Conservation (phyloP, 805 yeast species). For the Peterozyma toletana region DNA sequence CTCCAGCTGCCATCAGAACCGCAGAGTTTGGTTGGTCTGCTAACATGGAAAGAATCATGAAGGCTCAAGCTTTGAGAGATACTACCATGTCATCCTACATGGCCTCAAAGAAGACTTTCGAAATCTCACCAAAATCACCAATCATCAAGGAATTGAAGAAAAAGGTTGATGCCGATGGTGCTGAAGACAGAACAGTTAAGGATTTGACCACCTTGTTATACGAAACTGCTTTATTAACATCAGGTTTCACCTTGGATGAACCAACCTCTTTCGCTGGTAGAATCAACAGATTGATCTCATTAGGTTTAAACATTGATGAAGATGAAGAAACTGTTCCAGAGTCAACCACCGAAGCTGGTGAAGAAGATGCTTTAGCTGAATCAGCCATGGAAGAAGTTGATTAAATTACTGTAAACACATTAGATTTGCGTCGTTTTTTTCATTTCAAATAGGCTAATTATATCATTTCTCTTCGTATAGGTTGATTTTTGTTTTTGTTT, state of each 20-base stretch:
- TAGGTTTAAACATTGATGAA: constrained; percentile 97
- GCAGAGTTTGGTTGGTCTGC: constrained; percentile 99
- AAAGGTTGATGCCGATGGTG: constrained; percentile 96
- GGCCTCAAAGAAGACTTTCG: constrained; percentile 99
- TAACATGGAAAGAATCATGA: constrained; percentile 99
- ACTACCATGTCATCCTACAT: constrained; percentile 98
- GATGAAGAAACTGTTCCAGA: constrained; percentile 48
- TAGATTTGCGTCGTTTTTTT: too few relatives aligned
- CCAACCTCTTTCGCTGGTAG: constrained; percentile 96
- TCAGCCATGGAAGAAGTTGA: constrained; percentile 99
- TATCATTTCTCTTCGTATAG: too few relatives aligned
- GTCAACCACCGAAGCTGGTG: constrained; percentile 34
- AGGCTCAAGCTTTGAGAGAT: constrained; percentile 99
- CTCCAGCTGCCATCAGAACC: constrained; percentile 99
- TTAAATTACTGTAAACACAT: constrained; percentile 28
- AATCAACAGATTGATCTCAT: constrained; percentile 95
- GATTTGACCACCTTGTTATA: constrained; percentile 92
- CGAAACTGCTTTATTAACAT: constrained; percentile 97
- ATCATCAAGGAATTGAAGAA: constrained; percentile 93
- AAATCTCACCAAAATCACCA: constrained; percentile 94
- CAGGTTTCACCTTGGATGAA: constrained; percentile 98
- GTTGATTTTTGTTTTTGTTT: too few relatives aligned
- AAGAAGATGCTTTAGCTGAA: constrained; percentile 71
- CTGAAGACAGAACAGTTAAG: constrained; percentile 97
- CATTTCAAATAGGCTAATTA: too few relatives aligned